Conservation (phyloP, 148 eudicot genomes). For the Camellia sinensis region DNA sequence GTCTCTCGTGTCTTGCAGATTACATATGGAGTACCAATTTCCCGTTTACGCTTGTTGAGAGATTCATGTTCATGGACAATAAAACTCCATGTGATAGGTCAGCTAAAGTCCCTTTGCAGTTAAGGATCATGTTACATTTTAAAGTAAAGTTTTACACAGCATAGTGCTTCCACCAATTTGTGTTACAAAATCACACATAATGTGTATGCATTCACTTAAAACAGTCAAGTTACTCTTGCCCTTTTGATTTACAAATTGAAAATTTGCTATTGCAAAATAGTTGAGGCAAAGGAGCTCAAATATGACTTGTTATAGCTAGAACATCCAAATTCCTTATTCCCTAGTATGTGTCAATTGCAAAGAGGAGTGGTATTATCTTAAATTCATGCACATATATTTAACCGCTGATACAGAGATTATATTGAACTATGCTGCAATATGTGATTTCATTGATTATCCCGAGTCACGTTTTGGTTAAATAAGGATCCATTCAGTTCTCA, state of each 20-base stretch:
- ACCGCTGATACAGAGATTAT: background rate
- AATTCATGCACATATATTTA: background rate
- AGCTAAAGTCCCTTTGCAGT: conserved; percentile 13
- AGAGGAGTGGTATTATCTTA: background rate
- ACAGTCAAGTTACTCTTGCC: background rate
- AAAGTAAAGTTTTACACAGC: background rate
- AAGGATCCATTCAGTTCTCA: background rate
- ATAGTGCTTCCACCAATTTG: background rate
- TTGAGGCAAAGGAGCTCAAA: background rate
- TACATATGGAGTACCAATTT: conserved; percentile 84
- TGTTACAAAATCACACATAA: background rate
- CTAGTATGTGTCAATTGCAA: background rate
- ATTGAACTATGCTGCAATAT: background rate
- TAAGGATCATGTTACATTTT: background rate
- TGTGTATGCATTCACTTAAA: background rate
- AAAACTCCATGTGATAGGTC: conserved; percentile 85
- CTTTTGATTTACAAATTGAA: background rate
- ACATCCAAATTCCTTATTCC: background rate
- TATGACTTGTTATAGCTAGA: background rate
- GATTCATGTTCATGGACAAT: conserved; percentile 52
- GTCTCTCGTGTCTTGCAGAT: conserved; percentile 44
- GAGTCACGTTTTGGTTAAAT: background rate
- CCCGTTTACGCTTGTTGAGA: conserved; percentile 58
- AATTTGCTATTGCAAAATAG: background rate
- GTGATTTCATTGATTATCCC: background rate